Evolutionary conservation across 805 yeast species (phyloP), one percentile per base, ranked within the genome.

Genomic region (Monosporozyma siamensis): DNA sequence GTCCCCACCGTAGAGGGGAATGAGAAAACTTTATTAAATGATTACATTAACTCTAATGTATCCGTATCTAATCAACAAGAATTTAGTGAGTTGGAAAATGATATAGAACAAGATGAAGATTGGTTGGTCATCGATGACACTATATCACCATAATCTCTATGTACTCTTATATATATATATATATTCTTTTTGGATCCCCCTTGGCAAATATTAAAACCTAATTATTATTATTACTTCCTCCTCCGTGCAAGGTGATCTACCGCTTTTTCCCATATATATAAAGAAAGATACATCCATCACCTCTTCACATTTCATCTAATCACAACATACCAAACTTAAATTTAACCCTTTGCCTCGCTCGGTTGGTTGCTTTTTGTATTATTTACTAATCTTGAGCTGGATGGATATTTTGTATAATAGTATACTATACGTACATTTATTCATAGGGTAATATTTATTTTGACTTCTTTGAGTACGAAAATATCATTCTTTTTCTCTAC

Each of bases 81-180:
- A n/a, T n/a, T n/a, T n/a, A n/a, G n/a, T n/a, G n/a, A n/a, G n/a
- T n/a, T n/a, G n/a, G n/a, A n/a, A n/a, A n/a, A n/a, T 15, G 23
- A 46, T 63, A 73, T 39, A 34, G 49, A 43, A 14, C 43, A 41
- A 8, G 57, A 57, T 39, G 85, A 78, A 59, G 88, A 82, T 67
- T 82, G 89, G 89, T 78, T 82, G 56, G 89, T 82, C 48, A 75
- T 82, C 56, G 86, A 80, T 65, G 86, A 80, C 64, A 71, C 69
- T 15, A 11, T 10, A 20, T 9, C 27, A 20, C 27, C 12, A 15
- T n/a, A 12, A 18, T 30, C 21, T 14, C 8, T 15, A 23, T 17
- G 8, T 17, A 26, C 10, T n/a, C 14, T 11, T 31, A 31, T 31
- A 31, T 31, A 31, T 31, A 31, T 11, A 31, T 4, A 32, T 20